Conservation (phyloP, 768 basidiomycete genomes). For the Kwoniella botswanensis region DNA sequence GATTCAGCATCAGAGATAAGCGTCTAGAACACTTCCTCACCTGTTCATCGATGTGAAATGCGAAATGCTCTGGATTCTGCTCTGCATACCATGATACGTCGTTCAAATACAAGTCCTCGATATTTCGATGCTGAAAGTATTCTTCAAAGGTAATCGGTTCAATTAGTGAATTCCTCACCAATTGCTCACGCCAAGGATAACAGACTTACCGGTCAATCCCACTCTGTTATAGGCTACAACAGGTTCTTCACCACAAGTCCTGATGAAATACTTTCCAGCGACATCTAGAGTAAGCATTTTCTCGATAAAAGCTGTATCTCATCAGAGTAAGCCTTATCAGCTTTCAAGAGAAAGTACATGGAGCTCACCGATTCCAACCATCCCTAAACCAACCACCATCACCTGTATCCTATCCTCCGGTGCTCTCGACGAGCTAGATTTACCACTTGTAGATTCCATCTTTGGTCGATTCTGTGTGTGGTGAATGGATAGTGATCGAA, state of each 20-base stretch:
- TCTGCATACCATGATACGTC: conserved; percentile 66
- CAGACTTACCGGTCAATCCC: conserved; percentile 58
- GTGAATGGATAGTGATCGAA: no score
- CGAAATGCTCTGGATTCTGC: conserved; percentile 67
- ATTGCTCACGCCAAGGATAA: background rate
- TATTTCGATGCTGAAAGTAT: conserved; percentile 68
- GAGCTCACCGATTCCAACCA: conserved; percentile 65
- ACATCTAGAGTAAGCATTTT: conserved; percentile 69
- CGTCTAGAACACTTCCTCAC: conserved; percentile 12
- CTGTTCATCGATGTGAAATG: conserved; percentile 53
- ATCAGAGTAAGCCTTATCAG: background rate
- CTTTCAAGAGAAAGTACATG: background rate
- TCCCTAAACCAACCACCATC: conserved; percentile 65
- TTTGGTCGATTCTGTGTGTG: background rate
- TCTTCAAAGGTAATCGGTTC: conserved; percentile 49
- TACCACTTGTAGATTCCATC: background rate
- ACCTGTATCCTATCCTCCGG: conserved; percentile 36
- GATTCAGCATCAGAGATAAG: background rate
- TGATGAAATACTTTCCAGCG: conserved; percentile 63
- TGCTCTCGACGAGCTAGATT: background rate
- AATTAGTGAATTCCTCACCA: no score
- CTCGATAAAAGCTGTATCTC: conserved; percentile 67
- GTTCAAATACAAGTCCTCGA: conserved; percentile 69
- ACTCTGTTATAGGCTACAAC: conserved; percentile 54
- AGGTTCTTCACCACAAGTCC: conserved; percentile 68